Conservation (phyloP, 1,284 basidiomycete species). For the Sporisorium sorghi region DNA sequence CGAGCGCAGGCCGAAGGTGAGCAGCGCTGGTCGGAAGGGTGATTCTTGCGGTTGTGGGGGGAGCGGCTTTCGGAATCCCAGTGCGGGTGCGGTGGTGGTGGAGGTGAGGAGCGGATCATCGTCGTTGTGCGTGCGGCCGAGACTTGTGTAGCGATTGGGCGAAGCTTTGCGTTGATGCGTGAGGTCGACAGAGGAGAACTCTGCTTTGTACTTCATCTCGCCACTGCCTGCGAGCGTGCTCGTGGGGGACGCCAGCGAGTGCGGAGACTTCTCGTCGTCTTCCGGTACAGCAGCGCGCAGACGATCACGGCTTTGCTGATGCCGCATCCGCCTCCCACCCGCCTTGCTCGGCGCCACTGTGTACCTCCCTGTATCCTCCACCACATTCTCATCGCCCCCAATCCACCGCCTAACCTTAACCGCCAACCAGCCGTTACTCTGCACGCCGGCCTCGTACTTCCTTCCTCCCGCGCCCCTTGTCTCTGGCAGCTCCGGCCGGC, state of each 20-base stretch:
- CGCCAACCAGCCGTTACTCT: conserved; percentile 40
- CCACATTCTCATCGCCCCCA: conserved; percentile 17
- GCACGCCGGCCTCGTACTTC: conserved; percentile 35
- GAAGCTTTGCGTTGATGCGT: not conserved
- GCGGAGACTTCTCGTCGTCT: not conserved
- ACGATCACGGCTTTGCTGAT: conserved; percentile 19
- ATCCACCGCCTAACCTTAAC: conserved; percentile 36
- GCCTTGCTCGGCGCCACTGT: conserved; percentile 4
- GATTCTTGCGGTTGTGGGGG: conserved; percentile 37
- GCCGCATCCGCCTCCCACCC: conserved; percentile 11
- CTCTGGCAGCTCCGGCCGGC: conserved; percentile 19
- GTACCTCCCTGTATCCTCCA: not conserved
- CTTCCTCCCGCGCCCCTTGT: conserved; percentile 23
- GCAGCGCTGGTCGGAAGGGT: conserved; percentile 26
- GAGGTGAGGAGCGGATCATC: conserved; percentile 23
- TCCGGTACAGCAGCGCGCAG: not conserved
- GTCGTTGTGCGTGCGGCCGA: not conserved
- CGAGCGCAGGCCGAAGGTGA: conserved; percentile 38
- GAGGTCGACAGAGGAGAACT: conserved; percentile 27
- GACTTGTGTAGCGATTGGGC: not conserved
- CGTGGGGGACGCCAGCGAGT: conserved; percentile 12
- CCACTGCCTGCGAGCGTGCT: conserved; percentile 33
- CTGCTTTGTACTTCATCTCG: conserved; percentile 29
- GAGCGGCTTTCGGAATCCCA: conserved; percentile 28
- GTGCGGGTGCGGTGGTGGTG: not conserved